phyloP scores from a whole-genome alignment of 1,139 yeast species.

The Suhomyces maxii region DNA sequence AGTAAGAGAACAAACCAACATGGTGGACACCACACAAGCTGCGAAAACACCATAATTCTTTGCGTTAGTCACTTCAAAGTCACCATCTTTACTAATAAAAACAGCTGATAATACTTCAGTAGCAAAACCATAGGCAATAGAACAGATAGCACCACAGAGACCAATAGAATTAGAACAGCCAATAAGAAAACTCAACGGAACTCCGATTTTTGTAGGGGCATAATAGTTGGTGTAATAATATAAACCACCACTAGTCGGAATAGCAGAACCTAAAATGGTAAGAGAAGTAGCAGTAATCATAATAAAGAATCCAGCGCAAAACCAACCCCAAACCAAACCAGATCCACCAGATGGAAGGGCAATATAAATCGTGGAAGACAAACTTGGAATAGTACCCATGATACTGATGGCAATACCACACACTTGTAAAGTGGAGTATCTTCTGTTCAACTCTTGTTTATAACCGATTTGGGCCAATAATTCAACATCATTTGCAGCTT shows the following conservation, averaged over 20 bases:
- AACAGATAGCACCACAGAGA: conserved; percentile 38
- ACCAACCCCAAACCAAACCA: conserved; percentile 73
- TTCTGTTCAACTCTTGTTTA: conserved; percentile 50
- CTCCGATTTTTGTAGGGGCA: conserved; percentile 32
- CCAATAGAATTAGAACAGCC: conserved; percentile 41
- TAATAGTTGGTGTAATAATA: conserved; percentile 52
- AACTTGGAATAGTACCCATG: conserved; percentile 53
- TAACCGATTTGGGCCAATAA: conserved; percentile 55
- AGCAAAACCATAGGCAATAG: conserved; percentile 42
- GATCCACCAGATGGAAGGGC: conserved; percentile 54
- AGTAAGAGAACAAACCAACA: conserved; percentile 32
- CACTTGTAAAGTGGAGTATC: conserved; percentile 49
- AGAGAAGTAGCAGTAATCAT: conserved; percentile 59
- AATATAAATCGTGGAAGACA: conserved; percentile 37
- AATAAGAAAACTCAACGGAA: conserved; percentile 35
- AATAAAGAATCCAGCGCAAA: conserved; percentile 56
- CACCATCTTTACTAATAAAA: conserved; percentile 30
- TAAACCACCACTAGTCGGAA: conserved; percentile 61
- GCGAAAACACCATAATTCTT: conserved; percentile 40
- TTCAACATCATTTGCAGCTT: conserved; percentile 42
- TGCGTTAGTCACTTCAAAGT: conserved; percentile 31
- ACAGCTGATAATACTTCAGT: conserved; percentile 38
- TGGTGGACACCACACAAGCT: conserved; percentile 29
- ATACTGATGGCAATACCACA: conserved; percentile 55
- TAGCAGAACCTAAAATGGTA: conserved; percentile 65